phyloP scores from a whole-genome alignment of 306 rosid genomes.

The Lathyrus aphaca region DNA sequence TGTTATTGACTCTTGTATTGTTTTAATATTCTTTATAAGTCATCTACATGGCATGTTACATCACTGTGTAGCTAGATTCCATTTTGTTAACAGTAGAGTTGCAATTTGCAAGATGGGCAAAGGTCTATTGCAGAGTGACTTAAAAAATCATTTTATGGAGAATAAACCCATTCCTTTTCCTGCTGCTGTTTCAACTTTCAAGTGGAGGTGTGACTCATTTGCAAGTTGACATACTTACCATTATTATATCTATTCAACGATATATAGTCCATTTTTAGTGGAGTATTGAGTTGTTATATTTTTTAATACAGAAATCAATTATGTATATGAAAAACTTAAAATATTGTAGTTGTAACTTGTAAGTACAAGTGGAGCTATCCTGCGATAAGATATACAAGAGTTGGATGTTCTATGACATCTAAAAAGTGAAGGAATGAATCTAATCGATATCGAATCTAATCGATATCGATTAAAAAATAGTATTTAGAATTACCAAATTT shows the following conservation, averaged over 20 bases:
- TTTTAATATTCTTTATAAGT: not conserved
- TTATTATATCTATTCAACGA: not conserved
- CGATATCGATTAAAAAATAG: no score
- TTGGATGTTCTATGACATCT: no score
- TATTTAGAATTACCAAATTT: no score
- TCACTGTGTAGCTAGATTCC: not conserved
- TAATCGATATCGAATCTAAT: no score
- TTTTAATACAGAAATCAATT: no score
- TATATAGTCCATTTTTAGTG: no score
- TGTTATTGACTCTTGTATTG: not conserved
- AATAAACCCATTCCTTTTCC: slow-evolving; percentile 32
- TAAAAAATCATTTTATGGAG: slow-evolving; percentile 3
- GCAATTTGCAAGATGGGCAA: slow-evolving; percentile 36
- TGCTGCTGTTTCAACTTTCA: slow-evolving; percentile 35
- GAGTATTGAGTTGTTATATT: no score
- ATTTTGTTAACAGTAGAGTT: not conserved
- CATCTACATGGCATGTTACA: slow-evolving; percentile 13
- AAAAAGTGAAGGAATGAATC: no score
- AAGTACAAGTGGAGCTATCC: no score
- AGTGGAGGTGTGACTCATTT: slow-evolving; percentile 41
- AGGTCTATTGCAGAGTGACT: slow-evolving; percentile 9
- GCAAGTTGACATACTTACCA: slow-evolving; percentile 37
- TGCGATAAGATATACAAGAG: no score
- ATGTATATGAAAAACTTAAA: no score
- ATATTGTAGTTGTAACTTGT: no score